Evolutionary conservation across 805 yeast genomes (phyloP).

Genomic region (Lachancea mirantina): DNA sequence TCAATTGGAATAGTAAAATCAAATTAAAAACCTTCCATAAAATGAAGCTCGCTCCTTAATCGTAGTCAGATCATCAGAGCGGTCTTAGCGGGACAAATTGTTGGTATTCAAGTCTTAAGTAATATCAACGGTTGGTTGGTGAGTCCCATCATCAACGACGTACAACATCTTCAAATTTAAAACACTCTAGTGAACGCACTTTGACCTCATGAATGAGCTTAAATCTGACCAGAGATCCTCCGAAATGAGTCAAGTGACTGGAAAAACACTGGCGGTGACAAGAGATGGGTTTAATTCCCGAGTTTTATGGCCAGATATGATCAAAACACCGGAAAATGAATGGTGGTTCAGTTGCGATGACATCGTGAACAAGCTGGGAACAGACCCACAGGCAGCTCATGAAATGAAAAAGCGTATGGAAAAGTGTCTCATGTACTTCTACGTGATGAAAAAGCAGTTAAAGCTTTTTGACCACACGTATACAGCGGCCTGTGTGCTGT

Average conservation of each 20-base stretch:
- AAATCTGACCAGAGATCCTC: neutral
- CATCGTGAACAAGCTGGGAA: constrained; percentile 26
- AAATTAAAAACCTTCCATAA: too few species aligned
- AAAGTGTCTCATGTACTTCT: constrained; percentile 30
- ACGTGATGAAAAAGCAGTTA: constrained; percentile 29
- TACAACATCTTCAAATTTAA: too few species aligned
- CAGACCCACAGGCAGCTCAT: constrained; percentile 14
- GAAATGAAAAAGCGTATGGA: constrained; percentile 29
- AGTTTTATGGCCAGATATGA: constrained; percentile 31
- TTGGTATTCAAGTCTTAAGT: too few species aligned
- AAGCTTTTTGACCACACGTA: constrained; percentile 32
- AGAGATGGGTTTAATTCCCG: constrained; percentile 21
- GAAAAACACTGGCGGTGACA: constrained; percentile 5
- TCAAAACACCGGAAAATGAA: constrained; percentile 25
- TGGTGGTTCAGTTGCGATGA: constrained; percentile 28
- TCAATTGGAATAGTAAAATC: too few species aligned
- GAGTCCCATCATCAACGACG: too few species aligned
- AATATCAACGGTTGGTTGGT: too few species aligned
- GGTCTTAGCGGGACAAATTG: too few species aligned
- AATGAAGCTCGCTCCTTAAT: too few species aligned
- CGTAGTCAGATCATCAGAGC: too few species aligned
- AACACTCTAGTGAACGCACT: too few species aligned
- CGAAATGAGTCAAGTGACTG: constrained; percentile 1
- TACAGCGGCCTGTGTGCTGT: constrained; percentile 30
- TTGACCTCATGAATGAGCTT: too few species aligned